A percentile compares a stretch with the other conserved stretches of the same genome.
Conservation (phyloP, 768 basidiomycete genomes). For the Tubosaeta brunneosetosa region DNA sequence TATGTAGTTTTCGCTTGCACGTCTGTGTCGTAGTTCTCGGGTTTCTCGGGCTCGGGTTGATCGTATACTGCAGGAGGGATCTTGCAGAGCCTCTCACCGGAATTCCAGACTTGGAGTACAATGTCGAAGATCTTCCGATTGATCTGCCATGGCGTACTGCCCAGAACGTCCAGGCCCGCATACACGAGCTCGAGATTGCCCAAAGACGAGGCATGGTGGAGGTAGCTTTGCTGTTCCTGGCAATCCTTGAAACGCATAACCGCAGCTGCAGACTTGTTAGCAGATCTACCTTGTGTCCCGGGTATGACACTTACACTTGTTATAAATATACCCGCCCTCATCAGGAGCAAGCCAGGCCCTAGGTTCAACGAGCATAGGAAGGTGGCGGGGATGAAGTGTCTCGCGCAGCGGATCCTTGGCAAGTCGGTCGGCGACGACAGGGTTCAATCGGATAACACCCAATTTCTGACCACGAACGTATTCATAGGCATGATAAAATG, state of each 20-base stretch:
- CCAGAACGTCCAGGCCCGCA: slow-evolving; percentile 85
- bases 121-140: slow-evolving; percentile 75
- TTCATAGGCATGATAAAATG: slow-evolving; percentile 89
- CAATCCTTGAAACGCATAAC: slow-evolving; percentile 95
- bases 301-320: slow-evolving; percentile 49
- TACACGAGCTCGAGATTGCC: slow-evolving; percentile 83
- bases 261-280: slow-evolving; percentile 37
- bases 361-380: slow-evolving; percentile 93
- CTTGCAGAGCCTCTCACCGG: slow-evolving; percentile 75
- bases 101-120: slow-evolving; percentile 82
- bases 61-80: slow-evolving; percentile 74
- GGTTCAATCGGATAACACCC: slow-evolving; percentile 87
- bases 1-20: slow-evolving; percentile 53
- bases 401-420: slow-evolving; percentile 66
- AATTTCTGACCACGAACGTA: slow-evolving; percentile 90
- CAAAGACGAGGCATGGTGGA: slow-evolving; percentile 64
- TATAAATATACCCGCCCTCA: slow-evolving; percentile 80
- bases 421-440: slow-evolving; percentile 69
- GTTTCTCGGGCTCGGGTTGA: slow-evolving; percentile 55
- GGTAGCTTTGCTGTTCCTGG: slow-evolving; percentile 74
- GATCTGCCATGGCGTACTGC: slow-evolving; percentile 86
- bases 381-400: slow-evolving; percentile 84
- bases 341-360: slow-evolving; percentile 78
- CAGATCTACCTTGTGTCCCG: not conserved
- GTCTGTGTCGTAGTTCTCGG: slow-evolving; percentile 43